phyloP scores from a whole-genome alignment of 768 basidiomycete genomes.

The Collybia sordida region DNA sequence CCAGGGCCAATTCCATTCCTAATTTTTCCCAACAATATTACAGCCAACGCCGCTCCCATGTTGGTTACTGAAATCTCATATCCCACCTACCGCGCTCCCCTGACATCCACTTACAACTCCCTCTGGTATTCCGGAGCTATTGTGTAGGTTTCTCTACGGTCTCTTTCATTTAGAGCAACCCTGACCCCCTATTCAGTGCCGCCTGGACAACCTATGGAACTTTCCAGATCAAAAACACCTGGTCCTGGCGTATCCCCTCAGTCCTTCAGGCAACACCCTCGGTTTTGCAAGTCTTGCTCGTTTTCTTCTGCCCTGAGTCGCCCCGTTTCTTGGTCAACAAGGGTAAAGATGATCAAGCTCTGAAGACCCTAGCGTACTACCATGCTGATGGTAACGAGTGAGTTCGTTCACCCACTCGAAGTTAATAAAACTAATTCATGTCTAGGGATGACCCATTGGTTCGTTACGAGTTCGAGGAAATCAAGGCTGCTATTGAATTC shows the following conservation, averaged over 20 bases:
- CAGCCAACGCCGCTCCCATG: constrained; percentile 76
- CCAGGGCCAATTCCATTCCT: constrained; percentile 8
- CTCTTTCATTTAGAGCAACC: not conserved
- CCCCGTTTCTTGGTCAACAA: constrained; percentile 83
- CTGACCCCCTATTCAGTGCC: constrained; percentile 36
- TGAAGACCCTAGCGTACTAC: constrained; percentile 74
- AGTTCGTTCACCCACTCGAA: constrained; percentile 9
- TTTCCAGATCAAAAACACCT: constrained; percentile 62
- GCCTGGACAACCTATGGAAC: constrained; percentile 89
- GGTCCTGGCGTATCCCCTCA: constrained; percentile 86
- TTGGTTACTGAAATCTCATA: constrained; percentile 86
- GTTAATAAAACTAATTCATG: not conserved
- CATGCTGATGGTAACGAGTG: constrained; percentile 75
- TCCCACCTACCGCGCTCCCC: constrained; percentile 75
- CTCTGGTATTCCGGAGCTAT: constrained; percentile 87
- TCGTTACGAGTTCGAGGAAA: constrained; percentile 75
- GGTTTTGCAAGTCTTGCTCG: constrained; percentile 58
- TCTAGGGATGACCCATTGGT: constrained; percentile 62
- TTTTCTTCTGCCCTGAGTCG: constrained; percentile 78
- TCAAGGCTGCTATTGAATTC: constrained; percentile 72
- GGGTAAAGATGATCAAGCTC: constrained; percentile 68
- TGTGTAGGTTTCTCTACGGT: constrained; percentile 42
- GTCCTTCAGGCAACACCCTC: constrained; percentile 71
- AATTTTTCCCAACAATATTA: constrained; percentile 2
- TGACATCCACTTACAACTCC: constrained; percentile 80